Conservation (phyloP, 2,329 filamentous ascomycete species). For the Pseudogymnoascus sp. region DNA sequence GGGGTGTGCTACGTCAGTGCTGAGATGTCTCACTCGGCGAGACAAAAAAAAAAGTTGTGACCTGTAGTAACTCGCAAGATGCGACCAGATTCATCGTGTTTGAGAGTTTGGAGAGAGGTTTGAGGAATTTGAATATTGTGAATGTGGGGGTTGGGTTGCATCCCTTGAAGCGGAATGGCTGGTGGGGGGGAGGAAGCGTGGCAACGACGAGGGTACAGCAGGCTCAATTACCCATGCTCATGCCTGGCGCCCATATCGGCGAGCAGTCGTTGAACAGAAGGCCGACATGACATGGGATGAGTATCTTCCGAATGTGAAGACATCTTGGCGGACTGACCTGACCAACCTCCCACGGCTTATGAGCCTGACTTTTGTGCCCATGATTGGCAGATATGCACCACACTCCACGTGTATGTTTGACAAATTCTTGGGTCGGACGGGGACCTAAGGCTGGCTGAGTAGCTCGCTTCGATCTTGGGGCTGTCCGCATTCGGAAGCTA, state of each 20-base stretch:
- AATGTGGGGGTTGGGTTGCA: neutral
- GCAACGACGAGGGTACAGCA: neutral
- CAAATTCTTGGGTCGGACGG: neutral
- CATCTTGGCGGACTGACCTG: neutral
- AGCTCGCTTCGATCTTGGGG: neutral
- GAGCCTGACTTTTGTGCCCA: neutral
- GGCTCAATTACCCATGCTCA: conserved; percentile 2
- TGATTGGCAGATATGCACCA: neutral
- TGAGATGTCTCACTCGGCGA: neutral
- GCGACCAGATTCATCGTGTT: neutral
- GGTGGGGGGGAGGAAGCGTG: neutral
- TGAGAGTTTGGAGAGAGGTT: neutral
- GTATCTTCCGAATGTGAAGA: neutral
- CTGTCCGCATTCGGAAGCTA: neutral
- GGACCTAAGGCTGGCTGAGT: neutral
- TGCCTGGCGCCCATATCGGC: neutral
- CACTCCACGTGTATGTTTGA: neutral
- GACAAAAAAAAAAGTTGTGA: neutral
- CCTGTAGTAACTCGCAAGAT: neutral
- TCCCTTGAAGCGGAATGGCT: neutral
- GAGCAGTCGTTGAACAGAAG: neutral
- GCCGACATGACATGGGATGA: neutral
- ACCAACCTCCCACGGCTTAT: neutral
- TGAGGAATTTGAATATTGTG: neutral
- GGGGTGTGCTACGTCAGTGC: neutral